These are phyloP conservation scores for Diplotaxis tenuifolia DNA, from an alignment of 345 rosid genomes.

Conservation along the genomic window DNA sequence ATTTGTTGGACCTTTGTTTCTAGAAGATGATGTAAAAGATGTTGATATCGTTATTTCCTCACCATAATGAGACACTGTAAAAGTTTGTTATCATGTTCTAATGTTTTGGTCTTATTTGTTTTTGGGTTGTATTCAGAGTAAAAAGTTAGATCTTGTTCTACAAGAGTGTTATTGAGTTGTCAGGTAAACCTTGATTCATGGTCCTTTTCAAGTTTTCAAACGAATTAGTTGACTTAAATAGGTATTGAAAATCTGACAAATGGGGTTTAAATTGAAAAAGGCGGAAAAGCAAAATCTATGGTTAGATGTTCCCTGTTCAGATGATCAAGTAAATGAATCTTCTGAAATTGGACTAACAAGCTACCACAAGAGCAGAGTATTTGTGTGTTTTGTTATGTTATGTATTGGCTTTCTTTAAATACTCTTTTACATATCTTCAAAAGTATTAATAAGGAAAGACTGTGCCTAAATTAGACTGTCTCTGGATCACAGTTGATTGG, in stretches of 20 bases:
- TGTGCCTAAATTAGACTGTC: neutral
- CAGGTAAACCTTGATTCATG: slow-evolving; percentile 30
- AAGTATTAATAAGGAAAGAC: neutral
- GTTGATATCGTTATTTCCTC: neutral
- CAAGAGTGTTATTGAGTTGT: slow-evolving; percentile 26
- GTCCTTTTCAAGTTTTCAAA: neutral
- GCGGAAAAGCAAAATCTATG: slow-evolving; percentile 32
- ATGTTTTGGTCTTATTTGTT: slow-evolving; percentile 13
- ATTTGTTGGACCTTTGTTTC: neutral
- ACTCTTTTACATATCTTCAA: slow-evolving; percentile 1
- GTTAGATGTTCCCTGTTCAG: slow-evolving; percentile 21
- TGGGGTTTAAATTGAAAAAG: slow-evolving; percentile 6
- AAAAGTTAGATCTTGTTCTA: slow-evolving; percentile 27
- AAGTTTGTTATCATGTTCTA: slow-evolving; percentile 8
- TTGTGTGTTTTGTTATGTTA: neutral
- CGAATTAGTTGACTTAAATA: neutral
- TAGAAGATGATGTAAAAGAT: neutral
- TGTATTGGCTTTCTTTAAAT: neutral
- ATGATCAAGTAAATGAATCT: slow-evolving; percentile 30
- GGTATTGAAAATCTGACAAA: slow-evolving; percentile 14
- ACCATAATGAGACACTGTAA: neutral
- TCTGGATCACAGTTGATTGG: neutral
- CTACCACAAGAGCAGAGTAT: slow-evolving; percentile 12
- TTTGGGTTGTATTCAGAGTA: slow-evolving; percentile 22
- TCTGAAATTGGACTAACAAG: slow-evolving; percentile 16